These are phyloP conservation scores for Alternaria incomplexa DNA, from an alignment of 2,329 filamentous ascomycete genomes.

Conservation along the genomic window DNA sequence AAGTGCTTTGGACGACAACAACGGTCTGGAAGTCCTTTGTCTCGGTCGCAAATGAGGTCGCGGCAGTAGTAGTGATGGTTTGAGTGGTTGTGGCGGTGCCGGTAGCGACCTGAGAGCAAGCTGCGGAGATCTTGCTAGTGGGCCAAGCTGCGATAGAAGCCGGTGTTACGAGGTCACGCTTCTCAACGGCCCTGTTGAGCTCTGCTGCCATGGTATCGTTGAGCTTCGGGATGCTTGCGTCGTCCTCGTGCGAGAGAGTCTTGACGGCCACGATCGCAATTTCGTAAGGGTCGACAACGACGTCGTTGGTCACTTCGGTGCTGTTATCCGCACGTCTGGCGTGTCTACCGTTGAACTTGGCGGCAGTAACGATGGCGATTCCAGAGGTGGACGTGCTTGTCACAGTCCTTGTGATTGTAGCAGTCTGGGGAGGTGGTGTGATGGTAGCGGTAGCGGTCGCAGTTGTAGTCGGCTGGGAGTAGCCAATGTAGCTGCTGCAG, in stretches of 20 bases:
- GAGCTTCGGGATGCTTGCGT: not conserved
- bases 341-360: not conserved
- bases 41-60: not conserved
- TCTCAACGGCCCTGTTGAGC: not conserved
- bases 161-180: not conserved
- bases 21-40: not conserved
- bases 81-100: not conserved
- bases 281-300: not conserved
- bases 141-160: not conserved
- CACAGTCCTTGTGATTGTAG: not conserved
- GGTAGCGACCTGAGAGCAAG: not conserved
- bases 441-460: not conserved
- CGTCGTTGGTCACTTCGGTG: not conserved
- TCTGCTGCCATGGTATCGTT: not conserved
- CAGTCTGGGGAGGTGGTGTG: not conserved
- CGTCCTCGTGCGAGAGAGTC: not conserved
- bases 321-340: not conserved
- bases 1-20: not conserved
- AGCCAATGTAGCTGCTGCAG: not conserved
- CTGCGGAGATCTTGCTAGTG: not conserved
- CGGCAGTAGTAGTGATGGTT: not conserved
- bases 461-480: not conserved
- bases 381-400: not conserved
- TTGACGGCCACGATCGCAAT: not conserved
- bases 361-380: not conserved